phyloP scores from a whole-genome alignment of 2,329 filamentous ascomycete species.

The Bipolaris bicolor region DNA sequence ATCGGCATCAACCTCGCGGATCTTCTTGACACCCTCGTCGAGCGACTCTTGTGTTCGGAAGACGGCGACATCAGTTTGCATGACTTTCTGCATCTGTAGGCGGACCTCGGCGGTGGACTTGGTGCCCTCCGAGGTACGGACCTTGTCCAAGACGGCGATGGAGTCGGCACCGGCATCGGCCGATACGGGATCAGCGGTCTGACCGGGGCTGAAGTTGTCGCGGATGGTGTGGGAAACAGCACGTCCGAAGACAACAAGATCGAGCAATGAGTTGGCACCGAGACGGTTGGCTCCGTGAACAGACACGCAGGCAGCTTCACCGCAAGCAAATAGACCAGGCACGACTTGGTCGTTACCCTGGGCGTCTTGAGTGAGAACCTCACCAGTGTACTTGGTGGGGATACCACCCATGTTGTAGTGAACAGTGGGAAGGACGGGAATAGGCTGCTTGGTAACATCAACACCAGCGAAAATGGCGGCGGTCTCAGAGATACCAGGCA shows the following conservation, averaged over 20 bases:
- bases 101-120: conserved; percentile 90
- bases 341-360: conserved; percentile 90
- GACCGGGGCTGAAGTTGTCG: conserved; percentile 86
- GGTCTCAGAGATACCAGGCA: conserved; percentile 98
- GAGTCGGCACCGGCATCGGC: conserved; percentile 88
- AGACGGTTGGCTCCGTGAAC: conserved; percentile 98
- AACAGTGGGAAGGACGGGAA: conserved; percentile 93
- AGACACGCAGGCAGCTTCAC: conserved; percentile 96
- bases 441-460: conserved; percentile 95
- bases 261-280: conserved; percentile 96
- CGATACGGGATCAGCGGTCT: conserved; percentile 77
- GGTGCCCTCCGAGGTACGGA: conserved; percentile 82
- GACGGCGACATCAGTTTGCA: conserved; percentile 96
- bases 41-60: conserved; percentile 94
- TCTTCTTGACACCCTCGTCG: conserved; percentile 90
- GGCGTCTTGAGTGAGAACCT: conserved; percentile 88
- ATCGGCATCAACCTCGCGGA: conserved; percentile 79
- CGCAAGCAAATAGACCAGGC: conserved; percentile 92
- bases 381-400: conserved; percentile 94
- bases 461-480: conserved; percentile 97
- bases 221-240: conserved; percentile 97
- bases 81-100: conserved; percentile 93
- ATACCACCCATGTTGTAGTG: conserved; percentile 99
- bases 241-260: conserved; percentile 96
- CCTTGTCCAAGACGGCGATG: conserved; percentile 82